Base-by-base conservation (phyloP, 768 basidiomycete genomes). In the Lentinula sp. region DNA sequence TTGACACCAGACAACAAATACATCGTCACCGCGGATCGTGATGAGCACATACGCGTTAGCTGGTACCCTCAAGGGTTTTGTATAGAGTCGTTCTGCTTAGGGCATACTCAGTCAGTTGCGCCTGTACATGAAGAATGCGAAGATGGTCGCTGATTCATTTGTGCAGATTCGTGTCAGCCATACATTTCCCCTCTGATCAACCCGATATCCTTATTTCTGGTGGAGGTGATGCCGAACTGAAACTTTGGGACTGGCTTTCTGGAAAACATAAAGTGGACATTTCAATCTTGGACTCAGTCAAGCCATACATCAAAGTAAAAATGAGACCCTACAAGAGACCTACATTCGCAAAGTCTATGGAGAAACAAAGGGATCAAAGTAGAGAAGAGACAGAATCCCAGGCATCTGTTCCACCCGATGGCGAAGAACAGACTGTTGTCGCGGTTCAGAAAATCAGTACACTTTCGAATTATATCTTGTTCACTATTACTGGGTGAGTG, bases 11-110 rank as follows among this genome's bases (percentile, higher is more conserved):
- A 91, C 67, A 85, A 87, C 66, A 80, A 79, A 57, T 87, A 81
- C 68, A 87, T 99, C 67, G 81, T 98, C 64, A 93, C 94, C 0
- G 89, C 93, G 0, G 97, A 98, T 69, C 77, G 97, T 49, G 97
- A 99, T 68, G 97, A 98, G 70, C 97, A 98, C 69, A 89, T 99
- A 55, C 81, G 97, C 58, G 82, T 96, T 15, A 95, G 91, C 67
- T 85, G 91, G 84, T 98, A 82, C 68, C 97, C 97, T 0, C 78
- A 89, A 58, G 91, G 94, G 16, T 90, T 88, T 65, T 82, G 82
- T 48, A 90, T 98, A 63, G 93, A 98, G 71, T 85, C 81, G 63
- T 98, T 86, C 71, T 90, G 95, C 64, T 80, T 95, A 32, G 93
- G 95, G 16, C 91, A 95, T 68, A 79, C 79, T 65, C 90, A 86